A percentile compares a stretch with the other conserved stretches of the same genome.
Evolutionary conservation across 345 rosid species (phyloP).

Genomic region (Salix suchowensis): DNA sequence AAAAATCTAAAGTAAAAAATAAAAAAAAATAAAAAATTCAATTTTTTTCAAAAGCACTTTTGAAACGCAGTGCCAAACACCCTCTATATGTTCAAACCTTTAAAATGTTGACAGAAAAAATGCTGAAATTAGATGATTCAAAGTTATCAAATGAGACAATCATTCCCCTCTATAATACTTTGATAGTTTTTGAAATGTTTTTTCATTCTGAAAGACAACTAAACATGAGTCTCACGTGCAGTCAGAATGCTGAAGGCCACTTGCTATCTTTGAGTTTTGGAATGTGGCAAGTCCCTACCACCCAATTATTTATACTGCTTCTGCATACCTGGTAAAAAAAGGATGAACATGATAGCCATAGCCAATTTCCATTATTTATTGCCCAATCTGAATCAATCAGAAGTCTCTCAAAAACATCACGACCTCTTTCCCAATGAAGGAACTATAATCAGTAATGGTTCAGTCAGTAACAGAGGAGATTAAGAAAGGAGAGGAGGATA

Average conservation of each 20-base stretch:
- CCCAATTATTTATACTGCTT: not conserved
- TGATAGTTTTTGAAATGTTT: not conserved
- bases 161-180: not conserved
- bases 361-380: conserved; percentile 88
- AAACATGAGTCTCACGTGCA: too few relatives aligned
- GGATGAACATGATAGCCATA: conserved; percentile 94
- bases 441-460: conserved; percentile 52
- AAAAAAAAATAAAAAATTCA: too few relatives aligned
- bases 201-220: too few relatives aligned
- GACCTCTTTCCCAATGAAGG: conserved; percentile 96
- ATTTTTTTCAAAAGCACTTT: too few relatives aligned
- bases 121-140: not conserved
- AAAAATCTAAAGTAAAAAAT: too few relatives aligned
- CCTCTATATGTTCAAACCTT: too few relatives aligned
- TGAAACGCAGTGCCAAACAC: too few relatives aligned
- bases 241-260: too few relatives aligned
- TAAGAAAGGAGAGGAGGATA: not conserved
- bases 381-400: conserved; percentile 97
- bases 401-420: conserved; percentile 89
- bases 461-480: conserved; percentile 17
- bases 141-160: not conserved
- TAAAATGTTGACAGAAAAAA: too few relatives aligned
- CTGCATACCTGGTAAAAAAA: conserved; percentile 83
- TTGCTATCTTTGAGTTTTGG: too few relatives aligned
- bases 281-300: not conserved